These are phyloP conservation scores for Phytopythium litorale DNA, from an alignment of 352 stramenopile species.

Conservation along the genomic window DNA sequence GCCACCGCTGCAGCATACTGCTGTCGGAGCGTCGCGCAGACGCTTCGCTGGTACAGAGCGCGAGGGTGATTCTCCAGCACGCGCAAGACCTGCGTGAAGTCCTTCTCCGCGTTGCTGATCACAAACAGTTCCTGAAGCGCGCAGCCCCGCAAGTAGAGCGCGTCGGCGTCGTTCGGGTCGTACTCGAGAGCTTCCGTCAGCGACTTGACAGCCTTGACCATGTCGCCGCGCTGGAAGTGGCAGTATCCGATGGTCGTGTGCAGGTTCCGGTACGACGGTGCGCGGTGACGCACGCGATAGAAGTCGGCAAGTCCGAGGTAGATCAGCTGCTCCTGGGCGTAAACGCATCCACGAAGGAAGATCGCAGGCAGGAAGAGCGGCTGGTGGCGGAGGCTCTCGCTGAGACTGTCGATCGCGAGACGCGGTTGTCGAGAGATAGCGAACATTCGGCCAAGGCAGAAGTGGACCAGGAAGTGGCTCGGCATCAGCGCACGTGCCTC, in stretches of 20 bases:
- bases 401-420: constrained; percentile 24
- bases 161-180: constrained; percentile 17
- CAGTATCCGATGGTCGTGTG: constrained; percentile 54
- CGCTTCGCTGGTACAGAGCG: constrained; percentile 34
- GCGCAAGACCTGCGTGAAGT: constrained; percentile 30
- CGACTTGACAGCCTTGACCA: constrained; percentile 36
- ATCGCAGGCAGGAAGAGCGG: constrained; percentile 44
- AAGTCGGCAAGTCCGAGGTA: constrained; percentile 52
- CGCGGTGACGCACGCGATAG: constrained; percentile 42
- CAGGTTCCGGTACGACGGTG: constrained; percentile 36
- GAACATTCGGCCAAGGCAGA: constrained; percentile 40
- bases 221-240: constrained; percentile 35
- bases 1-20: constrained; percentile 23
- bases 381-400: constrained; percentile 26
- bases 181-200: constrained; percentile 40
- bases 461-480: constrained; percentile 40
- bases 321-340: constrained; percentile 43
- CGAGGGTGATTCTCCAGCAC: constrained; percentile 17
- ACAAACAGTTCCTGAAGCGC: constrained; percentile 47
- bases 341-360: constrained; percentile 51
- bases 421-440: constrained; percentile 31
- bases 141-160: constrained; percentile 45
- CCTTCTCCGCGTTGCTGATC: constrained; percentile 31
- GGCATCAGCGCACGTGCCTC: constrained; percentile 22
- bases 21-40: constrained; percentile 32